phyloP scores from a whole-genome alignment of 306 rosid species.

The Lathyrus aphaca region DNA sequence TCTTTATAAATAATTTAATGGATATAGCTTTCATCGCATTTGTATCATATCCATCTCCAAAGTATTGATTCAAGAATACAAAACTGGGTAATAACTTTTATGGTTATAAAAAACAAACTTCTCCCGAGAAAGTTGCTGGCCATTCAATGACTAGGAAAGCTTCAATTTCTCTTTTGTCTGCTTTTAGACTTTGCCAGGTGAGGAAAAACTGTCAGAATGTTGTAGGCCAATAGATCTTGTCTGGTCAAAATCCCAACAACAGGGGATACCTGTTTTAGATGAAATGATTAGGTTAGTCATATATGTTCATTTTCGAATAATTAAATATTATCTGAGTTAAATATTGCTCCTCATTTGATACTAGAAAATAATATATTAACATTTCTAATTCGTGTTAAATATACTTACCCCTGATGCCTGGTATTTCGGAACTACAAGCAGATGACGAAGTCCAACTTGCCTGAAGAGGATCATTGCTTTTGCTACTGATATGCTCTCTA shows the following conservation, averaged over 20 bases:
- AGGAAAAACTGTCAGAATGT: slow-evolving; percentile 77
- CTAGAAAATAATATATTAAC: not conserved
- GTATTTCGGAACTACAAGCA: slow-evolving; percentile 81
- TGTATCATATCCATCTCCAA: slow-evolving; percentile 44
- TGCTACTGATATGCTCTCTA: slow-evolving; percentile 77
- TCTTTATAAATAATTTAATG: slow-evolving; percentile 49
- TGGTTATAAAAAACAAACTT: slow-evolving; percentile 34
- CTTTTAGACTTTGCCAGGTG: slow-evolving; percentile 56
- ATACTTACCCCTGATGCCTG: slow-evolving; percentile 78
- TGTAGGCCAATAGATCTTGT: slow-evolving; percentile 76
- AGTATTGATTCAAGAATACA: slow-evolving; percentile 49
- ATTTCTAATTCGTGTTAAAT: slow-evolving; percentile 9
- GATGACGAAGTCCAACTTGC: slow-evolving; percentile 83
- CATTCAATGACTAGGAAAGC: slow-evolving; percentile 29
- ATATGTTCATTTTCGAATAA: slow-evolving; percentile 13
- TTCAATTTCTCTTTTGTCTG: slow-evolving; percentile 52
- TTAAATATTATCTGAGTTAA: slow-evolving; percentile 17
- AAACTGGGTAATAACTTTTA: slow-evolving; percentile 37
- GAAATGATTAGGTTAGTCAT: slow-evolving; percentile 48
- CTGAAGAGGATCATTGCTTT: slow-evolving; percentile 91
- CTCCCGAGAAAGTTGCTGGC: slow-evolving; percentile 43
- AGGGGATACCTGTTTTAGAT: slow-evolving; percentile 65
- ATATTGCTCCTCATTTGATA: slow-evolving; percentile 11
- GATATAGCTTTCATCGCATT: slow-evolving; percentile 44
- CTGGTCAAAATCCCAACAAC: slow-evolving; percentile 85